Conservation (phyloP, 2,329 filamentous ascomycete species). For the Phyllosticta citriasiana region DNA sequence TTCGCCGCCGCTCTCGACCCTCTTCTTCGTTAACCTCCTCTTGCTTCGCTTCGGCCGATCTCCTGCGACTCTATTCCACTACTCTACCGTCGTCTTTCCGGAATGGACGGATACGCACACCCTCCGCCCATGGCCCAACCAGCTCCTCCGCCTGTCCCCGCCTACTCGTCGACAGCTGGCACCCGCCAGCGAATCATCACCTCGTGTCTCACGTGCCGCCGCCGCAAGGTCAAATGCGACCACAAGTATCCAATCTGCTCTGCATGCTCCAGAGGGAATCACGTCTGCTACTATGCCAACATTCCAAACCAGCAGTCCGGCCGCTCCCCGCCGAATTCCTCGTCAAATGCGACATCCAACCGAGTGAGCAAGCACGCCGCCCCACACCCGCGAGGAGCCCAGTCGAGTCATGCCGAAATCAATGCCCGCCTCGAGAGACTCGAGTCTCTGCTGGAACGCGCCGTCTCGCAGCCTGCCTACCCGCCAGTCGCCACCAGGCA, state of each 20-base stretch:
- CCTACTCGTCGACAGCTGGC: background rate
- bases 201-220: slow-evolving; percentile 28
- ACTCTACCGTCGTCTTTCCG: background rate
- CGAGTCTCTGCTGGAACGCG: slow-evolving; percentile 23
- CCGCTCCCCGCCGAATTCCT: slow-evolving; percentile 1
- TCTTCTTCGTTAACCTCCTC: background rate
- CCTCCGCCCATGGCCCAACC: background rate
- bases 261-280: slow-evolving; percentile 27
- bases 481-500: slow-evolving; percentile 16
- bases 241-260: slow-evolving; percentile 29
- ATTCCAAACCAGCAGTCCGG: slow-evolving; percentile 11
- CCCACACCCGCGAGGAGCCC: slow-evolving; percentile 8
- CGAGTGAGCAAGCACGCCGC: slow-evolving; percentile 4
- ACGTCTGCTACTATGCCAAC: slow-evolving; percentile 26
- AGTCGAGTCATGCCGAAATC: slow-evolving; percentile 21
- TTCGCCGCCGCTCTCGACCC: background rate
- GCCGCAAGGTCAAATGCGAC: slow-evolving; percentile 30
- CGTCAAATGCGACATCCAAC: background rate
- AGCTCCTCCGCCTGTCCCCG: background rate
- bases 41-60: background rate
- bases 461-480: slow-evolving; percentile 12
- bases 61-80: background rate
- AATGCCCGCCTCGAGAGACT: slow-evolving; percentile 28
- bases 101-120: background rate
- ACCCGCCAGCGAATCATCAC: slow-evolving; percentile 26